Evolutionary conservation across 768 basidiomycete species (phyloP).

Genomic region (Naganishia onofrii): DNA sequence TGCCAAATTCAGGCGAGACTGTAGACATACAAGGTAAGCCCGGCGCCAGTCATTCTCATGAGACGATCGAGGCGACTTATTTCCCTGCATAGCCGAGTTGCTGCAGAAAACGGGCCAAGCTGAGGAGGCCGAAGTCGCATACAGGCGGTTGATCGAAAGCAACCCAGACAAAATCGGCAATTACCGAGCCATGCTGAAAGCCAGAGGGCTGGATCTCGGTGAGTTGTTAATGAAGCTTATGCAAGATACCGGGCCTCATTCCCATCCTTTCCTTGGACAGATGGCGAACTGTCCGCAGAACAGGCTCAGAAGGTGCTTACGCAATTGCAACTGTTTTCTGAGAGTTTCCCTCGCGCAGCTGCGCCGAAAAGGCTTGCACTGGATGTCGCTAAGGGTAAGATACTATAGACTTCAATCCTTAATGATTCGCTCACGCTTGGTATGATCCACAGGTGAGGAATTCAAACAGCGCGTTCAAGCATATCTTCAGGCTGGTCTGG

Average conservation of each 20-base stretch:
- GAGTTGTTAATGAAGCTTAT: slow-evolving; percentile 35
- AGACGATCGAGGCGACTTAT: too few relatives aligned
- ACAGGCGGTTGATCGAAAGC: slow-evolving; percentile 74
- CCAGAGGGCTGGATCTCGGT: slow-evolving; percentile 69
- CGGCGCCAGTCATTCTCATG: background rate
- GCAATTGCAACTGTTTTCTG: slow-evolving; percentile 62
- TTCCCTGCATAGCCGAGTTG: slow-evolving; percentile 65
- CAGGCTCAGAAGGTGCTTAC: slow-evolving; percentile 57
- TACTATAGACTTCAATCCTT: background rate
- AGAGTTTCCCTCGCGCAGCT: slow-evolving; percentile 65
- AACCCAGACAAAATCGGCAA: slow-evolving; percentile 81
- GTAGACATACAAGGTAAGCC: slow-evolving; percentile 47
- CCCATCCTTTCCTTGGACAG: slow-evolving; percentile 46
- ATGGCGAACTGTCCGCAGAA: slow-evolving; percentile 55
- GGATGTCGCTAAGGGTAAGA: slow-evolving; percentile 60
- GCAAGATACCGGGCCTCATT: background rate
- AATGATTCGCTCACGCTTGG: background rate
- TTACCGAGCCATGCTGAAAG: slow-evolving; percentile 69
- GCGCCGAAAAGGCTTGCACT: slow-evolving; percentile 74
- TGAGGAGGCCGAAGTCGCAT: slow-evolving; percentile 74
- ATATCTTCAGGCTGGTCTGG: slow-evolving; percentile 69
- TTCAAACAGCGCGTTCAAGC: slow-evolving; percentile 66
- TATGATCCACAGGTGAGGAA: slow-evolving; percentile 58
- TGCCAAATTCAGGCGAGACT: slow-evolving; percentile 45
- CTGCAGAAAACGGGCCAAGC: slow-evolving; percentile 64